These are phyloP conservation scores for Grosmannia penicillata DNA, from an alignment of 2,329 filamentous ascomycete species.

Conservation along the genomic window DNA sequence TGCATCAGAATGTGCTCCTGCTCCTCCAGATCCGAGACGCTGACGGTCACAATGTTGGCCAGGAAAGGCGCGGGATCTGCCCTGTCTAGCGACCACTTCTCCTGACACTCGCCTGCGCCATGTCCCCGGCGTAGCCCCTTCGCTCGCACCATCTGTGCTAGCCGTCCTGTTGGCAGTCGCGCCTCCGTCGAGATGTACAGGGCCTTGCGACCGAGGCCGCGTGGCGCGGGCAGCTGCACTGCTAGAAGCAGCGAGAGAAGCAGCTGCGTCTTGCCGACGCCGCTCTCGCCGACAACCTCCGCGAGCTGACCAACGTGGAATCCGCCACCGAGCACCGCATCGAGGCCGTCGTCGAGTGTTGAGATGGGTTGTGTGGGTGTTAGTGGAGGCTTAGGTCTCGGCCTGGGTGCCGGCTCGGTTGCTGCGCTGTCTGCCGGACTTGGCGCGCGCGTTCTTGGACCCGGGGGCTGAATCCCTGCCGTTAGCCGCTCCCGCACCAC, in stretches of 20 bases:
- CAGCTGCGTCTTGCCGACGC: conserved; percentile 89
- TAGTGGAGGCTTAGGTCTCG: conserved; percentile 17
- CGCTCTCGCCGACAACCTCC: conserved; percentile 86
- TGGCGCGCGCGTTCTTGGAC: background rate
- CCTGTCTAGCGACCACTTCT: no score
- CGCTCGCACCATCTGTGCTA: conserved; percentile 59
- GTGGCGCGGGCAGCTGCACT: conserved; percentile 63
- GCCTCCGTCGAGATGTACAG: conserved; percentile 94
- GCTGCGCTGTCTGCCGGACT: background rate
- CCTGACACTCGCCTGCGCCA: no score
- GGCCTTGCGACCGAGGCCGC: conserved; percentile 56
- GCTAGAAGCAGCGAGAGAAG: conserved; percentile 73
- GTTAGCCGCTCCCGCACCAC: conserved; percentile 6
- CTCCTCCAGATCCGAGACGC: conserved; percentile 77
- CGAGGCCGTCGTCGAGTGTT: conserved; percentile 62
- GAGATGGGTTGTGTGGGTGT: conserved; percentile 49
- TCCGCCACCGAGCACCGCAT: conserved; percentile 64
- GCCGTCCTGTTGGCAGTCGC: conserved; percentile 63
- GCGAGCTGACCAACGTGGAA: conserved; percentile 69
- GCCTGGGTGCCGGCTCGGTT: conserved; percentile 16
- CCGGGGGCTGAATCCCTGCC: conserved; percentile 33
- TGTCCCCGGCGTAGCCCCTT: conserved; percentile 41
- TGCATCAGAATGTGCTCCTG: conserved; percentile 92
- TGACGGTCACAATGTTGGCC: conserved; percentile 63
- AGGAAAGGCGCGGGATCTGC: conserved; percentile 47